Evolutionary conservation across 805 yeast genomes (phyloP), one percentile per base, ranked within the genome.

Genomic region (Kazachstania taianensis): DNA sequence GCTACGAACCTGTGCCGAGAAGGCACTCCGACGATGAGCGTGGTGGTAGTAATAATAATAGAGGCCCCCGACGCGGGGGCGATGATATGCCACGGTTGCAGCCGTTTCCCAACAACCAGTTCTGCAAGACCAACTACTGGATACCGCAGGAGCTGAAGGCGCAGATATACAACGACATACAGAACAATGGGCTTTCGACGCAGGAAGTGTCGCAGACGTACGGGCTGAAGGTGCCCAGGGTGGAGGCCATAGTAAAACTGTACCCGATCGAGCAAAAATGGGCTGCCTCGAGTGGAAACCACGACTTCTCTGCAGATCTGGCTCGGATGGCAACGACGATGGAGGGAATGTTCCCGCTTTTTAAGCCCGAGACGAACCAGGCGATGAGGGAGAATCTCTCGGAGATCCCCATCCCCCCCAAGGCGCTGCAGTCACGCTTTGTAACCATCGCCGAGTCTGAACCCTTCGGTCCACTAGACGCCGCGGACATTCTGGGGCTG

Each of bases 381-480:
- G 40, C 44, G 30, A 53, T 76, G 7, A 9, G 25, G 8, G 94
- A 87, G 53, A 82, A 85, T 55, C 67, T 86, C 53, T 81, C 94
- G n/a, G 96, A 89, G 66, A 83, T 87, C 66, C 96, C 96, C 23
- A 76, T 82, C 35, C 94, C 95, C 22, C 72, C 75, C 45, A 83
- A 80, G 61, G 81, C 94, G 2, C 66, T 79, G 43, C 76, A 75
- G 44, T 84, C 94, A 44, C 69, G 89, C 45, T 87, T 87, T 66
- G 62, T 84, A 54, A 81, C 94, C 9, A 78, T 89, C 56, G 89
- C 95, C 7, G 98, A 89, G 62, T 78, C 86, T 19, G 94, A 86
- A 63, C 94, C 95, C 7, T 87, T 89, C 56, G 96, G 96, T 5
- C 94, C 96, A 5, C 70, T 86, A 5, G 97, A 92, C 54, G 96